Percentiles rank a stretch among this genome's conserved stretches.
phyloP scores from a whole-genome alignment of 2,329 filamentous ascomycete genomes.

The Pseudocercospora crystallina region DNA sequence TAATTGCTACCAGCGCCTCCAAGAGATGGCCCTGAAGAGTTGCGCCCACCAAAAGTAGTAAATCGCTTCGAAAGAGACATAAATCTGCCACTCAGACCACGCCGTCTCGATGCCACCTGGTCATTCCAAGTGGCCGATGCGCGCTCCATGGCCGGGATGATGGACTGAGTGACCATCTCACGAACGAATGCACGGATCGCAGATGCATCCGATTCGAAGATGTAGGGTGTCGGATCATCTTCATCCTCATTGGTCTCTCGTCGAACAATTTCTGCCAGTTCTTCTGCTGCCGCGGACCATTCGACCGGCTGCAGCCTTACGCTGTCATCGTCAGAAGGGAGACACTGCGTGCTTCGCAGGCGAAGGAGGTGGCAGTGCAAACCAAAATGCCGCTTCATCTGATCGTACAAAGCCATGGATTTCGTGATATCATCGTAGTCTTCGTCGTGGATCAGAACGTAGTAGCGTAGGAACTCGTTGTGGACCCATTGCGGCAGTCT shows the following conservation, averaged over 20 bases:
- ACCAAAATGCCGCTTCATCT: slow-evolving; percentile 99
- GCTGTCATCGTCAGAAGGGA: slow-evolving; percentile 88
- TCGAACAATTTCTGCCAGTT: slow-evolving; percentile 67
- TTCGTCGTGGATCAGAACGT: slow-evolving; percentile 94
- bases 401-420: slow-evolving; percentile 87
- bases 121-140: slow-evolving; percentile 93
- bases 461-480: slow-evolving; percentile 90
- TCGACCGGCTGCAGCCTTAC: slow-evolving; percentile 76
- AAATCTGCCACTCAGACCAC: slow-evolving; percentile 88
- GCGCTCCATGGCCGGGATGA: slow-evolving; percentile 95
- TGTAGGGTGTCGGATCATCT: slow-evolving; percentile 70
- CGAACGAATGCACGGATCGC: slow-evolving; percentile 86
- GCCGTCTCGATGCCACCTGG: slow-evolving; percentile 84
- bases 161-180: slow-evolving; percentile 92
- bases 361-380: slow-evolving; percentile 90
- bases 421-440: slow-evolving; percentile 89
- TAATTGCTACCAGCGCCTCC: slow-evolving; percentile 65
- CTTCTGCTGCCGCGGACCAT: slow-evolving; percentile 87
- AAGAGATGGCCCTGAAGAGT: slow-evolving; percentile 51
- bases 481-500: slow-evolving; percentile 82
- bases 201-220: slow-evolving; percentile 89
- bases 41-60: slow-evolving; percentile 73
- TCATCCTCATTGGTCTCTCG: slow-evolving; percentile 61
- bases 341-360: slow-evolving; percentile 78
- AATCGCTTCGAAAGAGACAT: slow-evolving; percentile 91